Percentiles rank a stretch among this genome's conserved stretches.
Evolutionary conservation across 2,329 filamentous ascomycete genomes (phyloP).

Genomic region (Delphinella strobiligena): DNA sequence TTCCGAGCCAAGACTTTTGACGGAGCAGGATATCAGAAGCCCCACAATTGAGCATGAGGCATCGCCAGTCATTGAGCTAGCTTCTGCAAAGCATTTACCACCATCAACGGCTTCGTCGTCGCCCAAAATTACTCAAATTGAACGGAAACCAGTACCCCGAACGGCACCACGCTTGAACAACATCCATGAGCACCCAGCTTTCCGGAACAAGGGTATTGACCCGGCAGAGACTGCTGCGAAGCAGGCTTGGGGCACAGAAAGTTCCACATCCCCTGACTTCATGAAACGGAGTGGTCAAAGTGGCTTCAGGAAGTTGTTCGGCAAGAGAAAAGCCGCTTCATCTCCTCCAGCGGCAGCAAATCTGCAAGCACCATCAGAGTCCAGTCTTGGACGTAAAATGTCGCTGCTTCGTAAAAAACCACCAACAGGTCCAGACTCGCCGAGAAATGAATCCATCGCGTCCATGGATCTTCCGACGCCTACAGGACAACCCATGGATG

Average conservation of each 20-base stretch:
- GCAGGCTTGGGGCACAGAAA: conserved; percentile 17
- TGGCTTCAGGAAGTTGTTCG: conserved; percentile 55
- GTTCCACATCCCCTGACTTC: too few relatives aligned
- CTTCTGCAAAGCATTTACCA: too few relatives aligned
- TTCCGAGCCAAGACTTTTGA: too few relatives aligned
- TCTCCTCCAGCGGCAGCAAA: conserved; percentile 1
- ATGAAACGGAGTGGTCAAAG: conserved; percentile 34
- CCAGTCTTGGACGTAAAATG: conserved; percentile 25
- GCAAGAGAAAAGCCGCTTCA: conserved; percentile 34
- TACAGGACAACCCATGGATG: conserved; percentile 7
- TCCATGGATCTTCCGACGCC: background rate
- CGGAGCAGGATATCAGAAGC: too few relatives aligned
- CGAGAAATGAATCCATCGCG: background rate
- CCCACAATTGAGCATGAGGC: too few relatives aligned
- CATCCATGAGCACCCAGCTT: conserved; percentile 29
- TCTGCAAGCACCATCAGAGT: conserved; percentile 15
- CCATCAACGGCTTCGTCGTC: conserved; percentile 3
- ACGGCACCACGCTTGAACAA: conserved; percentile 7
- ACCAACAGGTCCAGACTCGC: background rate
- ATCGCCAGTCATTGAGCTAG: too few relatives aligned
- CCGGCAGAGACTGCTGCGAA: conserved; percentile 19
- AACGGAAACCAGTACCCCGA: conserved; percentile 19
- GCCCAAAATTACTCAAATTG: conserved; percentile 14
- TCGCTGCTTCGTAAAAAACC: conserved; percentile 30
- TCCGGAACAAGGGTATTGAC: conserved; percentile 19